Evolutionary conservation across 805 yeast genomes (phyloP).

Genomic region (Yamadazyma paraphyllophila): DNA sequence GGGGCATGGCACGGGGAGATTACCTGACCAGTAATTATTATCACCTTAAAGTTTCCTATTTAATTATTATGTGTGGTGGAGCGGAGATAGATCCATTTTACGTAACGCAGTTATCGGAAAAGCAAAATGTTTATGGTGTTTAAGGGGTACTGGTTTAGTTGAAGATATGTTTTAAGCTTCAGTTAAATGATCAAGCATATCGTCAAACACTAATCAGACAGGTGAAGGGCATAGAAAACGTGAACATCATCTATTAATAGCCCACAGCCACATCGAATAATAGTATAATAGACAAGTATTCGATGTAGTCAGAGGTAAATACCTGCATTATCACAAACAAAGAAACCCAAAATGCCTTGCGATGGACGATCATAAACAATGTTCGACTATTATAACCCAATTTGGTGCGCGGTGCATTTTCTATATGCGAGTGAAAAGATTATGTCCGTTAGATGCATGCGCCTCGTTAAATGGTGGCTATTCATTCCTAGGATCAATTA

Average conservation of each 20-base stretch:
- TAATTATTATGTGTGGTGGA: not conserved
- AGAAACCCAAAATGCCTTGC: slow-evolving; percentile 4
- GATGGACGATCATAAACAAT: not conserved
- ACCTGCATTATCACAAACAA: not conserved
- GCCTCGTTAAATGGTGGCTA: slow-evolving; percentile 3
- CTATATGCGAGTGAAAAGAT: slow-evolving; percentile 8
- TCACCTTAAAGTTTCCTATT: not conserved
- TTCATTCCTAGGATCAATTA: slow-evolving; percentile 1
- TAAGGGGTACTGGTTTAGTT: not conserved
- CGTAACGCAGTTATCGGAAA: not conserved
- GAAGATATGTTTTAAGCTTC: too few species aligned
- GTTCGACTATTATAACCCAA: not conserved
- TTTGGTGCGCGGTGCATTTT: not conserved
- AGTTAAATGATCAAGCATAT: too few species aligned
- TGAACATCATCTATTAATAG: not conserved
- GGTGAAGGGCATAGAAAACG: too few species aligned
- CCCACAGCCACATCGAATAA: not conserved
- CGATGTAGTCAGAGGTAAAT: not conserved
- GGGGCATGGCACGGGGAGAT: not conserved
- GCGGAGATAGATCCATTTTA: not conserved
- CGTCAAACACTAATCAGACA: too few species aligned
- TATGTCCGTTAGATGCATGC: slow-evolving; percentile 4
- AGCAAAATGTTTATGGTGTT: too few species aligned
- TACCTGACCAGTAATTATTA: not conserved
- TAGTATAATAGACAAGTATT: not conserved